A percentile compares a stretch with the other conserved stretches of the same genome.
Evolutionary conservation across 78 protist genomes (phyloP).

Genomic region (Dictyostelium purpureum): DNA sequence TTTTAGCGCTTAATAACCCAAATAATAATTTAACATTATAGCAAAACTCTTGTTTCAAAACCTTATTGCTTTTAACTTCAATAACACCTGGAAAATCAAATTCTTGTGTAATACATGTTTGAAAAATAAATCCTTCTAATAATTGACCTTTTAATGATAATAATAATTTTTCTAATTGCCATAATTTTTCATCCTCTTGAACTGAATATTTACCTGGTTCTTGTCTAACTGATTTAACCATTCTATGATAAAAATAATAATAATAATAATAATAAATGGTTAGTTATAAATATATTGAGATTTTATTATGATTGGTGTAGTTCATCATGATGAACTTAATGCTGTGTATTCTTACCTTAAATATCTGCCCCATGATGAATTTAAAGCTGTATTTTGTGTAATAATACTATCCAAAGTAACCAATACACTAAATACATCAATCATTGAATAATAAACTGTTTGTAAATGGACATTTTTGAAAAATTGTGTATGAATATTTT

Average conservation of each 20-base stretch:
- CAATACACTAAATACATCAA: conserved; percentile 62
- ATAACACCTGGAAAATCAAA: conserved; percentile 81
- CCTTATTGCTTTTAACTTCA: conserved; percentile 49
- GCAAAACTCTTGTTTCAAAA: conserved; percentile 60
- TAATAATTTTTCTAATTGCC: conserved; percentile 71
- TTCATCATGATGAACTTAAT: too few relatives aligned
- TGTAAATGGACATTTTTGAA: conserved; percentile 72
- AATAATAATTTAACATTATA: conserved; percentile 32
- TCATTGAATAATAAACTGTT: conserved; percentile 65
- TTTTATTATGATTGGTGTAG: too few relatives aligned
- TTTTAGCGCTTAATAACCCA: not conserved
- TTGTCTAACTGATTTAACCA: conserved; percentile 74
- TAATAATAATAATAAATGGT: not conserved
- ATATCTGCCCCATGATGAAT: conserved; percentile 62
- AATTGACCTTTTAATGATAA: conserved; percentile 66
- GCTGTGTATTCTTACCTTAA: conserved; percentile 54
- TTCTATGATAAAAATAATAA: conserved; percentile 32
- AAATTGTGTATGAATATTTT: conserved; percentile 30
- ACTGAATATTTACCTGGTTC: conserved; percentile 73
- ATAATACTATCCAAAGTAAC: conserved; percentile 83
- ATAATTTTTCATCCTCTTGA: conserved; percentile 40
- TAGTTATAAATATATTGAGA: too few relatives aligned
- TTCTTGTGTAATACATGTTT: conserved; percentile 30
- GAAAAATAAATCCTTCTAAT: conserved; percentile 70
- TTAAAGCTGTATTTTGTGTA: conserved; percentile 17